phyloP scores from a whole-genome alignment of 495 filamentous ascomycete species.

The Trichodelitschia bisporula region DNA sequence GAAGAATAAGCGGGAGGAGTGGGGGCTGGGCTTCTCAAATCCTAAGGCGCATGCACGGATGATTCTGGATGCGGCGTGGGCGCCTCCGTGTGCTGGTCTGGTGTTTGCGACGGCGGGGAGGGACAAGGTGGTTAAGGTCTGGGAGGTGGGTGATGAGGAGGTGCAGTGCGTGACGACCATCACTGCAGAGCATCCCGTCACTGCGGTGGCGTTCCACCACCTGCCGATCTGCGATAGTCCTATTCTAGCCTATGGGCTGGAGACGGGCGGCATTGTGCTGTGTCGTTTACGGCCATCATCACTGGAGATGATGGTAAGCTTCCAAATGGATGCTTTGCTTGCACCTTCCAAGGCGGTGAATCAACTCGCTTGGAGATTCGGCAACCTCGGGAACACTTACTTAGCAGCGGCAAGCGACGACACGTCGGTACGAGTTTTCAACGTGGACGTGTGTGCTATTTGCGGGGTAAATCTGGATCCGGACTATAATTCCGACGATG shows the following conservation, averaged over 20 bases:
- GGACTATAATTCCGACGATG: too few species aligned
- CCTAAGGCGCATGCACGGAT: slow-evolving; percentile 75
- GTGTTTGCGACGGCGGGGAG: slow-evolving; percentile 67
- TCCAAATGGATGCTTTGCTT: too few species aligned
- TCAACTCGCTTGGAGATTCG: too few species aligned
- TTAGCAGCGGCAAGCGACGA: too few species aligned
- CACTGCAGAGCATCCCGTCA: neutral
- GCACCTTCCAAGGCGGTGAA: too few species aligned
- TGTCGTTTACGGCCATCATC: too few species aligned
- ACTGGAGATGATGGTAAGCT: too few species aligned
- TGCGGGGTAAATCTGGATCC: too few species aligned
- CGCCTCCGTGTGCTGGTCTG: slow-evolving; percentile 24
- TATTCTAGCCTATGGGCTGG: neutral
- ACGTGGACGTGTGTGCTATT: too few species aligned
- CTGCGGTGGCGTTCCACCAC: neutral
- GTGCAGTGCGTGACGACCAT: neutral
- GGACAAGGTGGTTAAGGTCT: slow-evolving; percentile 35
- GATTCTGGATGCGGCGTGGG: slow-evolving; percentile 73
- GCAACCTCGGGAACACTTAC: too few species aligned
- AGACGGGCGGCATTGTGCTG: neutral
- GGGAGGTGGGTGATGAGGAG: neutral
- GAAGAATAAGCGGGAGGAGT: slow-evolving; percentile 23
- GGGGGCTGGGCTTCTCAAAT: too few species aligned
- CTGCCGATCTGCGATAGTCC: neutral
- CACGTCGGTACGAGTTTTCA: too few species aligned